phyloP scores from a whole-genome alignment of 1,284 basidiomycete genomes.

The Malassezia nana region DNA sequence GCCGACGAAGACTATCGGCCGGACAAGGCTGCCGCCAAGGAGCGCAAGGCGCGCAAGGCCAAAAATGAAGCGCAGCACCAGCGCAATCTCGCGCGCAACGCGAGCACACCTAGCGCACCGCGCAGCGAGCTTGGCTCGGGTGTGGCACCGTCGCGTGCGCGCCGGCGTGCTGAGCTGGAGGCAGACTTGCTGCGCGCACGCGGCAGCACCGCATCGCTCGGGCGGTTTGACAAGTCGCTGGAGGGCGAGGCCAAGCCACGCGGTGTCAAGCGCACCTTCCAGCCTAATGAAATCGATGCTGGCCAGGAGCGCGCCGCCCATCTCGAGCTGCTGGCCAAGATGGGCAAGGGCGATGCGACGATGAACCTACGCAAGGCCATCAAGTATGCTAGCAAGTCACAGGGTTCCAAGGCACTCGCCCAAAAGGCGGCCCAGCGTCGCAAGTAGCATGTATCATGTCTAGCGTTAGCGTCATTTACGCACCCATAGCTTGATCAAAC shows the following conservation, averaged over 20 bases:
- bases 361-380: slow-evolving; percentile 27
- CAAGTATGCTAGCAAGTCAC: slow-evolving; percentile 16
- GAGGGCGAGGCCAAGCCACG: slow-evolving; percentile 69
- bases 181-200: slow-evolving; percentile 68
- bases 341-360: slow-evolving; percentile 55
- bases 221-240: slow-evolving; percentile 69
- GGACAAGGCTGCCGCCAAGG: slow-evolving; percentile 61
- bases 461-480: neutral
- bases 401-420: slow-evolving; percentile 18
- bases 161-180: slow-evolving; percentile 66
- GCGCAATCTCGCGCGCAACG: slow-evolving; percentile 63
- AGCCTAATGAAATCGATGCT: slow-evolving; percentile 62
- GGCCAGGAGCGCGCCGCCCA: slow-evolving; percentile 63
- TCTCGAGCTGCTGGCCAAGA: slow-evolving; percentile 63
- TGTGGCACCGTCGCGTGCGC: slow-evolving; percentile 49
- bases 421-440: slow-evolving; percentile 15
- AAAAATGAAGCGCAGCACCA: slow-evolving; percentile 75
- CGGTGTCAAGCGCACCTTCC: slow-evolving; percentile 88
- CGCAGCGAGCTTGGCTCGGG: slow-evolving; percentile 23
- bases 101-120: slow-evolving; percentile 9
- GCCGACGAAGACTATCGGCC: slow-evolving; percentile 68
- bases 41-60: slow-evolving; percentile 65
- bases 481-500: slow-evolving; percentile 83
- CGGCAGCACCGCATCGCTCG: slow-evolving; percentile 81
- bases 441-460: slow-evolving; percentile 13